Evolutionary conservation across 495 filamentous ascomycete species (phyloP), one percentile per base, ranked within the genome.

Genomic region (Penicillium flavigenum): DNA sequence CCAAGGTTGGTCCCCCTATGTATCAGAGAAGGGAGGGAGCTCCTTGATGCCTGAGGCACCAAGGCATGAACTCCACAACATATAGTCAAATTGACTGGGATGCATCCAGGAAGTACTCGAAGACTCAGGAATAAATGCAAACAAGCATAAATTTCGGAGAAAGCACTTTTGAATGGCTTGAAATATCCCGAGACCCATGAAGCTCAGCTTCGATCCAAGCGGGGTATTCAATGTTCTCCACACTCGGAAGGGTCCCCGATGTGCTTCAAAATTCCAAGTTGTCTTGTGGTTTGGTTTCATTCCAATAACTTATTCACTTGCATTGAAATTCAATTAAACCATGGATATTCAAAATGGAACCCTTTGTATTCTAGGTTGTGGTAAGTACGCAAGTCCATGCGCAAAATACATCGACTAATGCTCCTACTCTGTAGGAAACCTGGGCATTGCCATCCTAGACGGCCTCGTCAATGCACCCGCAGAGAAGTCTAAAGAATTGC

Each of bases 321-420:
- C 4, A 1, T 26, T 6, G 2, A 2, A 22, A 6, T 14, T 16
- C 12, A 29, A 32, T 17, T 19, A 31, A 10, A 56, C 11, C 7
- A 67, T 67, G 66, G 29, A 64, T 24, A 20, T 32, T 31, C 52
- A 67, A 17, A 54, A 54, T 11, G 44, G 57, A 27, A 74, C 70
- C 4, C 65, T 76, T 17, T 72, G 70, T 51, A 67, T 76, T 16
- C 55, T 76, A 9, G 73, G 73, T 42, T 76, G 73, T 54, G 73
- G 73, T 76, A 52, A 47, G 65, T 63, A 51, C 14, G 17, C 38
- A 6, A 14, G 19, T 46, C 20, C 19, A 32, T 26, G 12, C 2
- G 22, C 8, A 51, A 6, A 17, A 24, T 11, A 26, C 22, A 38
- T 20, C 14, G 39, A 52, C 41, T 45, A 52, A 38, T 58, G 12